A percentile compares a stretch with the other conserved stretches of the same genome.
phyloP scores from a whole-genome alignment of 768 basidiomycete genomes.

The Agrocybe pediades region DNA sequence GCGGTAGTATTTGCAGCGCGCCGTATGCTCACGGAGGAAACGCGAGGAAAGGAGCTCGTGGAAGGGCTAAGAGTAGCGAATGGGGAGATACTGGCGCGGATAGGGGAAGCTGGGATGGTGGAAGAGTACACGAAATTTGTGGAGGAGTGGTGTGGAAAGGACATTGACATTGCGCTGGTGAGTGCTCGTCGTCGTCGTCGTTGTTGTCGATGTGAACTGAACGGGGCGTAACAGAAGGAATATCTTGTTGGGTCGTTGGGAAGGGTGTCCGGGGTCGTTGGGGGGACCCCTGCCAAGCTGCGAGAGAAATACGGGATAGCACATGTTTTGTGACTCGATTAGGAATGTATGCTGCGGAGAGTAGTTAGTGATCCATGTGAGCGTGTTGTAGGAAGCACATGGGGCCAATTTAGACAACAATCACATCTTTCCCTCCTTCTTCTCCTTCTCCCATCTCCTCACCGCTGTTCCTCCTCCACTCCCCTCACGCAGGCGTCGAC shows the following conservation, averaged over 20 bases:
- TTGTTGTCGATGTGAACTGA: constrained; percentile 23
- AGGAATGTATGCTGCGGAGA: not conserved
- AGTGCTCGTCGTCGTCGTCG: constrained; percentile 47
- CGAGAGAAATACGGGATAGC: constrained; percentile 12
- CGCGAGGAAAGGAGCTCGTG: constrained; percentile 35
- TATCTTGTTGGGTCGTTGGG: constrained; percentile 44
- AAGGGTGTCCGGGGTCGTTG: constrained; percentile 34
- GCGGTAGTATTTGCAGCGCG: constrained; percentile 37
- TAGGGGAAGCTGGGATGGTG: constrained; percentile 15
- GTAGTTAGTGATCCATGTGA: constrained; percentile 24
- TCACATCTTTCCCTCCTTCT: not conserved
- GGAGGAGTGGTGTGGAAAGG: constrained; percentile 49
- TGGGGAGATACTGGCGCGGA: constrained; percentile 35
- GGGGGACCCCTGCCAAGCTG: too few relatives aligned
- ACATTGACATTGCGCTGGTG: constrained; percentile 51
- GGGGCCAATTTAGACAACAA: constrained; percentile 14
- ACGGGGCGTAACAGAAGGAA: constrained; percentile 40
- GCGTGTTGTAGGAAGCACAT: constrained; percentile 14
- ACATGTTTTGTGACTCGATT: not conserved
- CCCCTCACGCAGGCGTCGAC: constrained; percentile 19
- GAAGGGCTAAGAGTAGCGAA: constrained; percentile 39
- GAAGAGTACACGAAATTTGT: constrained; percentile 53
- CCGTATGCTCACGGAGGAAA: constrained; percentile 30
- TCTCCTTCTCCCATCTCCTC: constrained; percentile 26
- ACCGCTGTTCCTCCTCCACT: constrained; percentile 17